These are phyloP conservation scores for Cercospora brassicicola DNA, from an alignment of 2,329 filamentous ascomycete species.

Conservation along the genomic window DNA sequence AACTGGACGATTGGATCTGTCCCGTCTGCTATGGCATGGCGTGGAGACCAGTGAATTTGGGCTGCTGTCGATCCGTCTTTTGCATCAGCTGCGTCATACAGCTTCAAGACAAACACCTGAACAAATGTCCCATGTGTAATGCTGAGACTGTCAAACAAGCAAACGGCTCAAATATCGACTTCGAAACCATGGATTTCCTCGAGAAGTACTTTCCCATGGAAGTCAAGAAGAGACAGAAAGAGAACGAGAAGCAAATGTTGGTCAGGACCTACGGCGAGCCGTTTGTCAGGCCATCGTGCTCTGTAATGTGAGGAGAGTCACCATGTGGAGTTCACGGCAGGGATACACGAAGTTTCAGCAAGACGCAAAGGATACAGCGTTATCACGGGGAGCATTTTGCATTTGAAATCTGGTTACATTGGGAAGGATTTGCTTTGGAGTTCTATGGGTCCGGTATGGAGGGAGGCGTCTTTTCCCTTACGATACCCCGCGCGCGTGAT, in stretches of 20 bases:
- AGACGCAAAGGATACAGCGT: conserved; percentile 10
- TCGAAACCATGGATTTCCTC: conserved; percentile 66
- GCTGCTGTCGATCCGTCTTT: conserved; percentile 70
- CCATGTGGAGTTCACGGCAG: background rate
- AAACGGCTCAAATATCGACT: conserved; percentile 67
- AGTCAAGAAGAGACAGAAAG: conserved; percentile 57
- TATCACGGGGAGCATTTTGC: background rate
- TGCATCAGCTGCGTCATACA: conserved; percentile 82
- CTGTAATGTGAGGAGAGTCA: conserved; percentile 35
- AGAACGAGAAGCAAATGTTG: conserved; percentile 74
- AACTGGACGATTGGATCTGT: conserved; percentile 80
- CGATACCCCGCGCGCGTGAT: conserved; percentile 16
- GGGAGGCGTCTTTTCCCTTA: background rate
- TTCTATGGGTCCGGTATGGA: background rate
- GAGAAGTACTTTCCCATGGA: conserved; percentile 78
- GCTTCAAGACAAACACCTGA: conserved; percentile 68
- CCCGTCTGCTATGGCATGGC: conserved; percentile 76
- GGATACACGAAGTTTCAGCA: background rate
- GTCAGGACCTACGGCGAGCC: conserved; percentile 46
- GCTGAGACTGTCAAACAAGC: conserved; percentile 69
- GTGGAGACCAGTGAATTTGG: conserved; percentile 77
- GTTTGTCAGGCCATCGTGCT: conserved; percentile 36
- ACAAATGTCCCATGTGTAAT: conserved; percentile 74
- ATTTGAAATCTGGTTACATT: background rate
- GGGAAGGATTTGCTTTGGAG: background rate